phyloP scores from a whole-genome alignment of 345 rosid species.

The Citrus unshiu region DNA sequence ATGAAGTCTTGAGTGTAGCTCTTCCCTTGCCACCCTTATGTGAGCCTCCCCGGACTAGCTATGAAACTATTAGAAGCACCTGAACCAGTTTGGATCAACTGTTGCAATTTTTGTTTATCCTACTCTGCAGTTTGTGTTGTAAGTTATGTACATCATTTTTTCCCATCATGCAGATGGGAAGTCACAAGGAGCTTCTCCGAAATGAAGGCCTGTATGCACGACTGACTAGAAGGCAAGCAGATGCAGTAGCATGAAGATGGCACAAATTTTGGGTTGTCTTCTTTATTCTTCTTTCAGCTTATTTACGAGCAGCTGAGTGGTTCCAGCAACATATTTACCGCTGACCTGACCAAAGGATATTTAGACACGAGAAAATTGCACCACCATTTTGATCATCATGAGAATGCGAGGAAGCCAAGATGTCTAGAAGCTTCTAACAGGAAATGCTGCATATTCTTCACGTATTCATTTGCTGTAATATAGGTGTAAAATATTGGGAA shows the following conservation, averaged over 20 bases:
- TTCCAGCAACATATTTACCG: constrained; percentile 6
- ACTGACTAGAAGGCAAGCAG: constrained; percentile 83
- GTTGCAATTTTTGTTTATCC: background rate
- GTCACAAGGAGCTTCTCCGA: constrained; percentile 69
- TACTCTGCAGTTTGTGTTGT: background rate
- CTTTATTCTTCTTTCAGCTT: background rate
- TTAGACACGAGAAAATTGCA: background rate
- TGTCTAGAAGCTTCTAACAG: background rate
- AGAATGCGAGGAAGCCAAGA: background rate
- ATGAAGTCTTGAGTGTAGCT: background rate
- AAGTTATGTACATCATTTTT: background rate
- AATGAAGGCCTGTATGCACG: constrained; percentile 78
- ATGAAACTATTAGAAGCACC: background rate
- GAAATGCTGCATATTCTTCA: background rate
- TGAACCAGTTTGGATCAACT: background rate
- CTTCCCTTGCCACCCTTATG: background rate
- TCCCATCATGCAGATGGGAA: constrained; percentile 57
- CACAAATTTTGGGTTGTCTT: background rate
- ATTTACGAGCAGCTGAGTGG: background rate
- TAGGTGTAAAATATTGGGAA: background rate
- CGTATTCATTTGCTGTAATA: background rate
- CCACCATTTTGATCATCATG: background rate
- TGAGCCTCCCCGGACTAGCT: background rate
- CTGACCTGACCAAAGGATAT: background rate
- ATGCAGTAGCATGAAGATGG: constrained; percentile 63